Evolutionary conservation across 2,329 filamentous ascomycete genomes (phyloP), one percentile per base, ranked within the genome.

Genomic region (Stemphylium vesicarium): DNA sequence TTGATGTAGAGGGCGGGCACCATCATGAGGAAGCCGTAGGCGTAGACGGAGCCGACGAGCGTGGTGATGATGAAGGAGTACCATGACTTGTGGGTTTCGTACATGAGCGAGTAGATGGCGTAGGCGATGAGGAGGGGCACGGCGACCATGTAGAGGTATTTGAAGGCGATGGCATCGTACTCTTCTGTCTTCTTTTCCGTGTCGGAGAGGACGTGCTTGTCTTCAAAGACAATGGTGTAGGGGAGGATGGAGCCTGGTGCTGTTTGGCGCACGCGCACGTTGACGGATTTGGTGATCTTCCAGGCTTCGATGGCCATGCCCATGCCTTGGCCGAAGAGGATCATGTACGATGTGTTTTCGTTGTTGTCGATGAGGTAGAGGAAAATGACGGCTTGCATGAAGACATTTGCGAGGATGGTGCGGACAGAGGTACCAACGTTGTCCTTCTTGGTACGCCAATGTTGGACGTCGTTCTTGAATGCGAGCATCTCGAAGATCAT

Each of bases 371-470:
- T 80, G 26, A 99, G 85, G 78, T 99, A 99, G 40, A 99, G 83
- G 84, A 99, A 96, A 77, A 99, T 97, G 71, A 98, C 84, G 6
- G 84, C 77, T 77, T 99, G 95, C 95, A 99, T 99, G 76, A 98
- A 93, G 59, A 98, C 93, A 71, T 98, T 99, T 74, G 91, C 92
- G 53, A 99, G 82, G 70, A 99, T 99, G 29, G 94, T 96, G 53
- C 95, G 92, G 56, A 99, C 90, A 1, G 93, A 97, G 40, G 96
- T 96, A 60, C 95, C 95, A 24, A 99, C 90, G 55, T 96, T 95
- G 80, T 98, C 96, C 83, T 99, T 99, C 88, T 99, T 99, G 82
- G 98, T 97, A 73, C 93, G 91, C 86, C 95, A 99, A 78, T 99
- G 95, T 43, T 92, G 82, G 74, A 99, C 96, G 74, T 99, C 95